Evolutionary conservation across 2,329 filamentous ascomycete genomes (phyloP).

Genomic region (Aureobasidium sp.): DNA sequence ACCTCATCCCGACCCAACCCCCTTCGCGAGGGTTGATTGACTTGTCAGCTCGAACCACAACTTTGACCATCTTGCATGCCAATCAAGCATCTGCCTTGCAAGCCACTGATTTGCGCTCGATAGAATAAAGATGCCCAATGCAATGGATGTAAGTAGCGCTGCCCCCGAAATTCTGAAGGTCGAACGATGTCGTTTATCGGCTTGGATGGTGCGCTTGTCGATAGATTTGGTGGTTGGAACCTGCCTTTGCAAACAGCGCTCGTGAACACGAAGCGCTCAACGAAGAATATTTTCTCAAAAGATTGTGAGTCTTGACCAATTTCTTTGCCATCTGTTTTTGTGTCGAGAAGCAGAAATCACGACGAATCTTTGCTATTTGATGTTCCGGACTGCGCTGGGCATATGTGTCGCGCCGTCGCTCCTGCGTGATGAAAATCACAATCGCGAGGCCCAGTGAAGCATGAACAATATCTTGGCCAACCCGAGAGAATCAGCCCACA

Average conservation of each 20-base stretch:
- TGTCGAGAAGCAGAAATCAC: neutral
- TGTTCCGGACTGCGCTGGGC: neutral
- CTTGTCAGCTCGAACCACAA: conserved; percentile 6
- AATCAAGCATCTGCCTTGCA: conserved; percentile 7
- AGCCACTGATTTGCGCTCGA: conserved; percentile 4
- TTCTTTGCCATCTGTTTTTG: neutral
- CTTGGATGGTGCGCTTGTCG: neutral
- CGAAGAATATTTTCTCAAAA: neutral
- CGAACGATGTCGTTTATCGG: neutral
- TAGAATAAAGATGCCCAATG: neutral
- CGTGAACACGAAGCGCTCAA: neutral
- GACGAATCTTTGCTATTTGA: neutral
- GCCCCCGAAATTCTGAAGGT: neutral
- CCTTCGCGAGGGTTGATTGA: neutral
- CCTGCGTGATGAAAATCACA: neutral
- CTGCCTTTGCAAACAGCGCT: neutral
- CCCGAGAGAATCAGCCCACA: neutral
- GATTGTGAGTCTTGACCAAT: neutral
- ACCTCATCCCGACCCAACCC: neutral
- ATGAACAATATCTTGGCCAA: neutral
- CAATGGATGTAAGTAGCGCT: conserved; percentile 10
- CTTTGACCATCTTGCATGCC: conserved; percentile 9
- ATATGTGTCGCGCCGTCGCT: neutral
- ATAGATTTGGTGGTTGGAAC: neutral
- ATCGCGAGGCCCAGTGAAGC: neutral